Percentiles rank a stretch among this genome's conserved stretches.
phyloP scores from a whole-genome alignment of 1,139 yeast genomes.

The Diutina ranongensis region DNA sequence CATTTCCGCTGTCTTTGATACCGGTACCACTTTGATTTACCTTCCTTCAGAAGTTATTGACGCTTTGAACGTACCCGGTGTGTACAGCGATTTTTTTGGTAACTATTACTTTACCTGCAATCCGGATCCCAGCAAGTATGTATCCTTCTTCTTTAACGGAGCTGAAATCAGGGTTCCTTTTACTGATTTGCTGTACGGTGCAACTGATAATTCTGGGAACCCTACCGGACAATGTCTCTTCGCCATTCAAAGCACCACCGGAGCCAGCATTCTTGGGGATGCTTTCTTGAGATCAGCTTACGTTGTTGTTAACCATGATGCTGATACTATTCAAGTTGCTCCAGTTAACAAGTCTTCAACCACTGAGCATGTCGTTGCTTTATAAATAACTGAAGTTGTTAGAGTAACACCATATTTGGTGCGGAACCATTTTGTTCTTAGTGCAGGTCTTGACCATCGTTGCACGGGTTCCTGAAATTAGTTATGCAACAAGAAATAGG shows the following conservation, averaged over 20 bases:
- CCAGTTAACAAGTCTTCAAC: neutral
- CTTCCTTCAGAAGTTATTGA: neutral
- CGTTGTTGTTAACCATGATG: conserved; percentile 2
- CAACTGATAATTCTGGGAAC: neutral
- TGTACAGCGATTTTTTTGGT: too few species aligned
- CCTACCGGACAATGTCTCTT: neutral
- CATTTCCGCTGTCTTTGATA: neutral
- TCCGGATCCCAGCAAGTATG: neutral
- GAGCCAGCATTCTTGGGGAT: neutral
- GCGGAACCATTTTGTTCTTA: too few species aligned
- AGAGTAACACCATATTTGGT: too few species aligned
- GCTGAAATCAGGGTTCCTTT: neutral
- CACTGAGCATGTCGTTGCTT: neutral
- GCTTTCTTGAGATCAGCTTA: neutral
- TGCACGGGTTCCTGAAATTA: too few species aligned
- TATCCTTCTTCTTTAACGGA: neutral
- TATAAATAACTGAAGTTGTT: neutral
- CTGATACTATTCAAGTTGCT: neutral
- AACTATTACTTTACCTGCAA: neutral
- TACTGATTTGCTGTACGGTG: neutral
- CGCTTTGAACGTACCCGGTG: neutral
- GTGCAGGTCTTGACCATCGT: too few species aligned
- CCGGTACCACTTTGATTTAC: neutral
- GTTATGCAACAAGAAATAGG: too few species aligned
- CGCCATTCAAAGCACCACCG: neutral